These are phyloP conservation scores for Aspergillus carlsbadensis DNA, from an alignment of 495 filamentous ascomycete species.

Conservation along the genomic window DNA sequence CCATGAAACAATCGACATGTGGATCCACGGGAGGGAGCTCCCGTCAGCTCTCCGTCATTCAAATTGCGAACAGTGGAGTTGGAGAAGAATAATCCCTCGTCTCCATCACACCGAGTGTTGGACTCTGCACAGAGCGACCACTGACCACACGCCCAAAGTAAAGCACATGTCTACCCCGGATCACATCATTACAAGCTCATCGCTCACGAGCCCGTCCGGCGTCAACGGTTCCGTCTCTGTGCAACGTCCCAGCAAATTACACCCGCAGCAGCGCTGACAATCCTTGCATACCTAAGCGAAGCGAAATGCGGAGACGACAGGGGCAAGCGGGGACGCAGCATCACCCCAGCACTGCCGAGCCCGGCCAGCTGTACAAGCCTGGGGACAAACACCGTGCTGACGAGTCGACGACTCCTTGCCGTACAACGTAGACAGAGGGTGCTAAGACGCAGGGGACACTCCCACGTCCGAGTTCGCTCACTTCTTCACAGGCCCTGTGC, in stretches of 20 bases:
- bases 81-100: too few species aligned
- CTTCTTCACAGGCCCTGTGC: too few species aligned
- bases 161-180: background rate
- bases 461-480: too few species aligned
- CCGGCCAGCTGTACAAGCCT: too few species aligned
- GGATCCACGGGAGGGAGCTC: slow-evolving; percentile 17
- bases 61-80: background rate
- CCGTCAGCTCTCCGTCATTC: slow-evolving; percentile 1
- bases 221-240: background rate
- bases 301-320: slow-evolving; percentile 22
- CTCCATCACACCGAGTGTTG: too few species aligned
- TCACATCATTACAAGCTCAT: too few species aligned
- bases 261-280: background rate
- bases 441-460: too few species aligned
- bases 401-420: too few species aligned
- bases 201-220: too few species aligned
- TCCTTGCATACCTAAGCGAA: slow-evolving; percentile 8
- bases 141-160: background rate
- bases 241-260: background rate
- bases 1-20: slow-evolving; percentile 7
- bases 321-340: slow-evolving; percentile 1
- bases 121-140: background rate
- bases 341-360: background rate
- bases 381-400: too few species aligned
- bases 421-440: too few species aligned